A percentile compares a stretch with the other conserved stretches of the same genome.
Conservation (phyloP, 257 asterid genomes). For the Lavandula angustifolia region DNA sequence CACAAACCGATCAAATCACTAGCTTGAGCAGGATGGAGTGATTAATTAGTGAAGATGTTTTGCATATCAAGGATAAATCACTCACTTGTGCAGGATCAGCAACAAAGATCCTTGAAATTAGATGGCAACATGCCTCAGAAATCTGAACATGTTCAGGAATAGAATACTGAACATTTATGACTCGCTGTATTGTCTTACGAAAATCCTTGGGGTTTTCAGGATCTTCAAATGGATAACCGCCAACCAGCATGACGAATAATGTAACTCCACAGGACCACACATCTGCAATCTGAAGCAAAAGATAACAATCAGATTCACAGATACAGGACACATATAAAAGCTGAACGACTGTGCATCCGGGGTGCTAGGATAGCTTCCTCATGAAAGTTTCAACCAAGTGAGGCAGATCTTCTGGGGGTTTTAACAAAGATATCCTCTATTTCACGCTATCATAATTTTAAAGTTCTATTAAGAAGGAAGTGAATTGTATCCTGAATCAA, state of each 20-base stretch:
- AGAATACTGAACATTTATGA: constrained; percentile 63
- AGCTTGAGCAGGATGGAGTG: constrained; percentile 2
- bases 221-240: constrained; percentile 84
- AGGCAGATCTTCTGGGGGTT: neutral
- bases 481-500: neutral
- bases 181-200: constrained; percentile 75
- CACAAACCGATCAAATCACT: too few species aligned
- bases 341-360: neutral
- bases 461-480: constrained; percentile 9
- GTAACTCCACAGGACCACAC: constrained; percentile 94
- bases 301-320: constrained; percentile 14
- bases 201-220: constrained; percentile 76
- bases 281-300: constrained; percentile 71
- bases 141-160: constrained; percentile 61
- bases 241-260: constrained; percentile 76
- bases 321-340: neutral
- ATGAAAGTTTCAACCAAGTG: neutral
- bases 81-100: constrained; percentile 73
- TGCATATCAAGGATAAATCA: constrained; percentile 19
- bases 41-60: neutral
- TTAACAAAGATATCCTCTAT: neutral
- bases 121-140: constrained; percentile 67
- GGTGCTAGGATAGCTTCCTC: constrained; percentile 5
- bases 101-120: constrained; percentile 75
- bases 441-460: neutral